A percentile compares a stretch with the other conserved stretches of the same genome.
Conservation (phyloP, 2,329 filamentous ascomycete species). For the Nannizziopsis barbatae region DNA sequence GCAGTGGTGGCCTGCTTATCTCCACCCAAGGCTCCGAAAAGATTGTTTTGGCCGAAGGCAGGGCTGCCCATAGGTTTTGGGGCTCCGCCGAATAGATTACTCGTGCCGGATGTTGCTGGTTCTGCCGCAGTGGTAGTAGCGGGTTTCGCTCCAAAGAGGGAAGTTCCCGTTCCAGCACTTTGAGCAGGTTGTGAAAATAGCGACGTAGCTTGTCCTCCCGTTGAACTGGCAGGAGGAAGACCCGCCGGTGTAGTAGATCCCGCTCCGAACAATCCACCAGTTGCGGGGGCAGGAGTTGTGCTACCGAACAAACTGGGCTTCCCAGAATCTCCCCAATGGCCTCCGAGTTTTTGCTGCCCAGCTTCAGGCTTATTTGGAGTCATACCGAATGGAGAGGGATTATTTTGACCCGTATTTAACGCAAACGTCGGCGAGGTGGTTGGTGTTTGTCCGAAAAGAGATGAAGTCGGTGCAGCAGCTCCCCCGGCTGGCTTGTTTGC, state of each 20-base stretch:
- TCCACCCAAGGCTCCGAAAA: conserved; percentile 6
- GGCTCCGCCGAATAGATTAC: conserved; percentile 18
- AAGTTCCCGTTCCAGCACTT: background rate
- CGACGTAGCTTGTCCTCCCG: conserved; percentile 23
- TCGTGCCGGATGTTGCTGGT: conserved; percentile 23
- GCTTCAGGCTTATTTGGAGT: conserved; percentile 33
- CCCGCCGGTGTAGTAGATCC: conserved; percentile 42
- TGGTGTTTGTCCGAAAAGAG: conserved; percentile 21
- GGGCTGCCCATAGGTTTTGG: conserved; percentile 2
- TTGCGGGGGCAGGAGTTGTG: conserved; percentile 30
- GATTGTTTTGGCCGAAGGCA: background rate
- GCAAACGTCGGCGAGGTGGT: background rate
- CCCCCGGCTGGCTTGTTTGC: conserved; percentile 5
- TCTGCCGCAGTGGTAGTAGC: conserved; percentile 19
- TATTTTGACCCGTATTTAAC: too few relatives aligned
- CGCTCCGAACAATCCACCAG: conserved; percentile 29
- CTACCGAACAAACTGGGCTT: conserved; percentile 25
- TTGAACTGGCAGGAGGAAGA: conserved; percentile 30
- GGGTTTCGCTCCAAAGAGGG: conserved; percentile 1
- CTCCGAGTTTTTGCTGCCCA: conserved; percentile 23
- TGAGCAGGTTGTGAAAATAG: conserved; percentile 6
- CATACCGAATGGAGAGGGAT: background rate
- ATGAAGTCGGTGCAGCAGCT: conserved; percentile 11
- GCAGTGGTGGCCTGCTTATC: conserved; percentile 4
- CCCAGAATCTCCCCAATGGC: conserved; percentile 26